Evolutionary conservation across 306 rosid species (phyloP).

Genomic region (Quercus agrifolia): DNA sequence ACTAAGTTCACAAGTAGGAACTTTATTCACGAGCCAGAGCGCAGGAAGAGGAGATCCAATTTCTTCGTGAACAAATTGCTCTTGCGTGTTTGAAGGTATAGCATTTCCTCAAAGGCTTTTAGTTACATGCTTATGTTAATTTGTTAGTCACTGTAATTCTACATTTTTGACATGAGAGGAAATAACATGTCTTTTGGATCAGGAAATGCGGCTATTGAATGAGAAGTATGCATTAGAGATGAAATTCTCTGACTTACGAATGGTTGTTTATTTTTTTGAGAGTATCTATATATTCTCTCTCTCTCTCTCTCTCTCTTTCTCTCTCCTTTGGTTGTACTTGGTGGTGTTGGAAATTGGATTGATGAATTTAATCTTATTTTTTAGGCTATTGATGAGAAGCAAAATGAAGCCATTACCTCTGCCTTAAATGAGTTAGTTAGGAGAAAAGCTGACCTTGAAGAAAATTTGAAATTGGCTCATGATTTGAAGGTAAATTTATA

Average conservation of each 20-base stretch:
- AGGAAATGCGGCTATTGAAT: slow-evolving; percentile 75
- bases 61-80: slow-evolving; percentile 78
- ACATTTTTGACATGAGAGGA: slow-evolving; percentile 6
- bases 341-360: slow-evolving; percentile 6
- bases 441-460: slow-evolving; percentile 87
- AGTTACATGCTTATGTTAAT: neutral
- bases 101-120: slow-evolving; percentile 4
- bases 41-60: slow-evolving; percentile 77
- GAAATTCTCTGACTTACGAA: slow-evolving; percentile 79
- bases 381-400: slow-evolving; percentile 89
- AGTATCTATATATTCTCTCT: slow-evolving; percentile 1
- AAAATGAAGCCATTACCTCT: slow-evolving; percentile 70
- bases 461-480: slow-evolving; percentile 71
- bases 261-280: slow-evolving; percentile 55
- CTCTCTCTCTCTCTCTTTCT: neutral
- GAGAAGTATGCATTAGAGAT: slow-evolving; percentile 87
- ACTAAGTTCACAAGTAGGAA: slow-evolving; percentile 50
- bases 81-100: slow-evolving; percentile 73
- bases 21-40: slow-evolving; percentile 58
- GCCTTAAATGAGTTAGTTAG: slow-evolving; percentile 74
- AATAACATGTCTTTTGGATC: slow-evolving; percentile 27
- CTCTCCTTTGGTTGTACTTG: neutral
- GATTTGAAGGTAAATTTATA: slow-evolving; percentile 66
- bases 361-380: slow-evolving; percentile 1
- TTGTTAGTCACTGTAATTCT: neutral